These are phyloP conservation scores for Houttuynia cordata DNA, from an alignment of 164 flowering plant genomes.

Conservation along the genomic window DNA sequence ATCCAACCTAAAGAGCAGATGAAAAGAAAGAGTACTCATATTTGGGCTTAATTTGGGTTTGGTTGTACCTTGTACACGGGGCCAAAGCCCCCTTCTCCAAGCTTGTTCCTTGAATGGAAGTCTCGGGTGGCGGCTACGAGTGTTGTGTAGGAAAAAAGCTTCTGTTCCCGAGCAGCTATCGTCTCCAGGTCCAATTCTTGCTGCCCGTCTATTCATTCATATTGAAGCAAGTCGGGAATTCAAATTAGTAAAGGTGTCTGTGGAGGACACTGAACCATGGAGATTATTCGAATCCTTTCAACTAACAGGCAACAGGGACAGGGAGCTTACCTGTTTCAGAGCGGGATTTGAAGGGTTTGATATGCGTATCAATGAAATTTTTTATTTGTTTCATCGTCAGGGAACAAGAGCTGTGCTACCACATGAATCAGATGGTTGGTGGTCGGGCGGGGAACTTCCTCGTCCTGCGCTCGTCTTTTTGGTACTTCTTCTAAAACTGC, in stretches of 20 bases:
- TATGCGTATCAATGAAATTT: conserved; percentile 20
- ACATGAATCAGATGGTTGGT: not conserved
- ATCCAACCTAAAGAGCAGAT: too few species aligned
- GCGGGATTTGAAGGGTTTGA: conserved; percentile 30
- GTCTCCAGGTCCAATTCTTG: conserved; percentile 48
- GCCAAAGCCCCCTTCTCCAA: conserved; percentile 91
- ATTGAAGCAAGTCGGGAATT: not conserved
- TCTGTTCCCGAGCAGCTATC: conserved; percentile 77
- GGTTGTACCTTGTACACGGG: conserved; percentile 36
- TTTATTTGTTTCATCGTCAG: conserved; percentile 11
- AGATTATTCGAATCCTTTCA: too few species aligned
- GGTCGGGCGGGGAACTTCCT: not conserved
- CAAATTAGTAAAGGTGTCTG: not conserved
- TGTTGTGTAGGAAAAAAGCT: conserved; percentile 34
- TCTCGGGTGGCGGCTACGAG: conserved; percentile 64
- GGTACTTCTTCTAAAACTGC: too few species aligned
- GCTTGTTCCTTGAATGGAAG: conserved; percentile 49
- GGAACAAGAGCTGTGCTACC: too few species aligned
- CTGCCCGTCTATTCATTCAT: conserved; percentile 6
- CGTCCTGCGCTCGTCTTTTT: too few species aligned
- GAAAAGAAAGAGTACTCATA: too few species aligned
- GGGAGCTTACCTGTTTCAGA: conserved; percentile 27
- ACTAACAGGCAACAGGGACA: too few species aligned
- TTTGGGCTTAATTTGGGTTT: too few species aligned
- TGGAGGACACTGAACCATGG: not conserved